phyloP scores from a whole-genome alignment of 345 rosid genomes.

The Balakata baccata region DNA sequence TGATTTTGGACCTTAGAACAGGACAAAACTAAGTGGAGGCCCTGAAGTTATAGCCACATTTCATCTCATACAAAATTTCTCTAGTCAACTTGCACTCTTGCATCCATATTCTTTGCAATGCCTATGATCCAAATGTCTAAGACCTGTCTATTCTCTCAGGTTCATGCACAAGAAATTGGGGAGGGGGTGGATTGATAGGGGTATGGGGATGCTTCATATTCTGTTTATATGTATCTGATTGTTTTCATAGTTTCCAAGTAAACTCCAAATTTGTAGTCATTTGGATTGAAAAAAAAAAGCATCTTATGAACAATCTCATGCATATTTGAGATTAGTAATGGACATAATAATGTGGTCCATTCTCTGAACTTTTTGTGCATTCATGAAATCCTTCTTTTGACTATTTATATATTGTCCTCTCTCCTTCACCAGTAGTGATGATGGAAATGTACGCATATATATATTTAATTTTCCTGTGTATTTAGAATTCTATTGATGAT shows the following conservation, averaged over 20 bases:
- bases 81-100: background rate
- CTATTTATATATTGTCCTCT: slow-evolving; percentile 5
- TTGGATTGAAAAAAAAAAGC: background rate
- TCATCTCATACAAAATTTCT: background rate
- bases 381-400: background rate
- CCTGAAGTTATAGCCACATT: background rate
- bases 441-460: too few relatives aligned
- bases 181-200: background rate
- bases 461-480: slow-evolving; percentile 20
- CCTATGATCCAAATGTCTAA: background rate
- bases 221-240: background rate
- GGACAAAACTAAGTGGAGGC: background rate
- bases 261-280: background rate
- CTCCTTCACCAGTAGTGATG: background rate
- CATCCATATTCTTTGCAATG: background rate
- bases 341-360: background rate
- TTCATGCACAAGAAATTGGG: background rate
- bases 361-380: background rate
- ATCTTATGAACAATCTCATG: background rate
- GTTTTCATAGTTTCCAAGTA: background rate
- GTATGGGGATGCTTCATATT: background rate
- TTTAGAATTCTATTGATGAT: slow-evolving; percentile 91
- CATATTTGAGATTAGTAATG: slow-evolving; percentile 1
- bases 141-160: background rate
- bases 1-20: background rate